These are phyloP conservation scores for Globisporangium nodosum DNA, from an alignment of 352 stramenopile species.

Conservation along the genomic window DNA sequence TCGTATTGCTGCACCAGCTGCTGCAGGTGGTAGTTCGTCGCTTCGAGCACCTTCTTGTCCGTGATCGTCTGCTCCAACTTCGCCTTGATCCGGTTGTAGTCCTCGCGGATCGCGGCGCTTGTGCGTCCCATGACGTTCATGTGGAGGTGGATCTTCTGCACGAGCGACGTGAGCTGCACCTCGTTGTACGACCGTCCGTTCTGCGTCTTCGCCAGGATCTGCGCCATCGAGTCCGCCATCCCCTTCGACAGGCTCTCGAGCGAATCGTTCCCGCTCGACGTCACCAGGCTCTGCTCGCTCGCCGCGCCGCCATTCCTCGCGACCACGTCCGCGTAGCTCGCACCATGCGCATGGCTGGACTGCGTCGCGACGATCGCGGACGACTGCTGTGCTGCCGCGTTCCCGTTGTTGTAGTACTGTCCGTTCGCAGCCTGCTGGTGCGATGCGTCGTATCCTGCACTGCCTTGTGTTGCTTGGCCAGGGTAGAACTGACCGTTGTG, in stretches of 20 bases:
- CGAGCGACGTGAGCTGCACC: constrained; percentile 29
- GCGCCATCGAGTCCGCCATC: constrained; percentile 32
- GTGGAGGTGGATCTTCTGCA: constrained; percentile 35
- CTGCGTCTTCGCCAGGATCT: constrained; percentile 30
- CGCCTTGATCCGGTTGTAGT: constrained; percentile 28
- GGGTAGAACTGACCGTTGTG: constrained; percentile 12
- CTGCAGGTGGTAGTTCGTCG: constrained; percentile 23
- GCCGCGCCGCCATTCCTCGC: neutral
- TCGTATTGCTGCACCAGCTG: constrained; percentile 25
- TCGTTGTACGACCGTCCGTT: constrained; percentile 21
- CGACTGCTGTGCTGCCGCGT: constrained; percentile 1
- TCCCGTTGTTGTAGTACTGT: constrained; percentile 1
- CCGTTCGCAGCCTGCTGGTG: constrained; percentile 12
- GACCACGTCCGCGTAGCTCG: constrained; percentile 26
- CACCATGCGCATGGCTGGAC: constrained; percentile 4
- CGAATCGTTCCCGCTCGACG: constrained; percentile 11
- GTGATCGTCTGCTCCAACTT: constrained; percentile 28
- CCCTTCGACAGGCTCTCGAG: constrained; percentile 25
- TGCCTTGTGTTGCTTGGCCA: constrained; percentile 1
- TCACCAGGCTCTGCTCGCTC: constrained; percentile 12
- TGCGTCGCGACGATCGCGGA: constrained; percentile 10
- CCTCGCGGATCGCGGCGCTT: constrained; percentile 26
- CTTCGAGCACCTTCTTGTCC: constrained; percentile 27
- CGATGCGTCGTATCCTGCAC: constrained; percentile 1
- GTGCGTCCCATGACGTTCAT: constrained; percentile 38